Percentiles rank a stretch among this genome's conserved stretches.
Conservation (phyloP, 176 grass and related monocot genomes). For the Zea mays region DNA sequence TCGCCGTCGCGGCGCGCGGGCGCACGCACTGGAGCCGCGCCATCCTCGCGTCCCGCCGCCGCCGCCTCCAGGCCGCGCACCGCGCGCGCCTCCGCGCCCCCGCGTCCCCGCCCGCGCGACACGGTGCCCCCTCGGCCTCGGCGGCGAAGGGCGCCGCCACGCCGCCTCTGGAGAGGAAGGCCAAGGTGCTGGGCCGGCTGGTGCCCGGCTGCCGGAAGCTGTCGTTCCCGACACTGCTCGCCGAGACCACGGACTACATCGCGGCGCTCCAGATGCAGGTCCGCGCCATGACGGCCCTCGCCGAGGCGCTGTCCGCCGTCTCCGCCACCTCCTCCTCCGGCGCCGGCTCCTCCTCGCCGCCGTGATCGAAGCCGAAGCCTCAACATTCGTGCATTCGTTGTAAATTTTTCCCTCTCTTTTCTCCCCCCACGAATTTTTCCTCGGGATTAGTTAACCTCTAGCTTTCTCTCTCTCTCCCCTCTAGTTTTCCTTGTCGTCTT, state of each 20-base stretch:
- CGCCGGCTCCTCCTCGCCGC: constrained; percentile 24
- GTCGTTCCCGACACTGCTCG: constrained; percentile 60
- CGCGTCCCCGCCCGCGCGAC: not conserved
- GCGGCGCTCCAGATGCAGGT: constrained; percentile 95
- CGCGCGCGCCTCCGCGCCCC: constrained; percentile 36
- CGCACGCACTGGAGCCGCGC: constrained; percentile 83
- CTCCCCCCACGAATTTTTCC: not conserved
- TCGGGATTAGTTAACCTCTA: constrained; percentile 49
- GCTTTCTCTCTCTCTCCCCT: not conserved
- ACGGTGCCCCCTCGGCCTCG: not conserved
- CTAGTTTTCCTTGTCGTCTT: constrained; percentile 30
- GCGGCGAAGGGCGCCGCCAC: not conserved
- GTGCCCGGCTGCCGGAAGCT: constrained; percentile 86
- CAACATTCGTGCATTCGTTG: constrained; percentile 57
- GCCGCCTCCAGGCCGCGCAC: constrained; percentile 43
- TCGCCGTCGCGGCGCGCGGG: constrained; percentile 67
- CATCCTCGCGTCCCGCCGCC: constrained; percentile 56
- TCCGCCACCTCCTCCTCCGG: constrained; percentile 2
- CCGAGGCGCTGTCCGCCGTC: constrained; percentile 62
- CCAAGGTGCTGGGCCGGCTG: constrained; percentile 64
- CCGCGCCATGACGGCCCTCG: constrained; percentile 72
- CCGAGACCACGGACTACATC: constrained; percentile 84
- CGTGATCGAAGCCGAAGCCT: constrained; percentile 31
- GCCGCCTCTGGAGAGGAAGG: constrained; percentile 56
- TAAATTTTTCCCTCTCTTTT: constrained; percentile 36